These are phyloP conservation scores for Sphaerulina musiva DNA, from an alignment of 2,329 filamentous ascomycete species.

Conservation along the genomic window DNA sequence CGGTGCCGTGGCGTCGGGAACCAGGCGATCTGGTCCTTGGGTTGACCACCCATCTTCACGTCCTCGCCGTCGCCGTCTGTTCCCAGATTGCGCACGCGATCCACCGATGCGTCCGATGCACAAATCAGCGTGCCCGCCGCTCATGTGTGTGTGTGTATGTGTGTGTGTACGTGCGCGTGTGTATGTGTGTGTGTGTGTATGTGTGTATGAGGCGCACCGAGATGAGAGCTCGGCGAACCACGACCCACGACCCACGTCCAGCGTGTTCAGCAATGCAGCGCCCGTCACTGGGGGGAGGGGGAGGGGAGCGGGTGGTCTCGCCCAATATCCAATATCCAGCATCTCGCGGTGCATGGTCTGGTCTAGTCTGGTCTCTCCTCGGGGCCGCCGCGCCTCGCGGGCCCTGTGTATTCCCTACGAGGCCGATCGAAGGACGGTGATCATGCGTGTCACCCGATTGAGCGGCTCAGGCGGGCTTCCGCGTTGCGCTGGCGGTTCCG, in stretches of 20 bases:
- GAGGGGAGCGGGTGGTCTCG: not conserved
- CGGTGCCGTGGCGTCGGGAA: slow-evolving; percentile 15
- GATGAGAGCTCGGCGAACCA: slow-evolving; percentile 1
- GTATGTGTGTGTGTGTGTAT: too few species aligned
- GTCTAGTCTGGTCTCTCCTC: not conserved
- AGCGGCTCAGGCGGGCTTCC: slow-evolving; percentile 5
- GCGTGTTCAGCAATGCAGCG: slow-evolving; percentile 7
- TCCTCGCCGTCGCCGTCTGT: slow-evolving; percentile 1
- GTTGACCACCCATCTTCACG: slow-evolving; percentile 9
- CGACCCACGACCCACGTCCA: slow-evolving; percentile 2
- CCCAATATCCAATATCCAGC: not conserved
- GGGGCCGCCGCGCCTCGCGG: not conserved
- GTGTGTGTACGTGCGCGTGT: too few species aligned
- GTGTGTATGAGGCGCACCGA: slow-evolving; percentile 10
- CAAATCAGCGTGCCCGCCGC: not conserved
- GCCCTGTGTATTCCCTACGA: not conserved
- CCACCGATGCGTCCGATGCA: slow-evolving; percentile 15
- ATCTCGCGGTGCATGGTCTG: not conserved
- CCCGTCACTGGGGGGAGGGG: too few species aligned
- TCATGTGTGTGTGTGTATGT: too few species aligned
- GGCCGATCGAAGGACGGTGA: not conserved
- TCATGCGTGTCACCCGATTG: slow-evolving; percentile 12
- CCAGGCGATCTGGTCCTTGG: slow-evolving; percentile 14
- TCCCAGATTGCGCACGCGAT: slow-evolving; percentile 15
- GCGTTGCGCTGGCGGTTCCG: slow-evolving; percentile 4